phyloP scores from a whole-genome alignment of 2,329 filamentous ascomycete species.

The Colletotrichum magnum region DNA sequence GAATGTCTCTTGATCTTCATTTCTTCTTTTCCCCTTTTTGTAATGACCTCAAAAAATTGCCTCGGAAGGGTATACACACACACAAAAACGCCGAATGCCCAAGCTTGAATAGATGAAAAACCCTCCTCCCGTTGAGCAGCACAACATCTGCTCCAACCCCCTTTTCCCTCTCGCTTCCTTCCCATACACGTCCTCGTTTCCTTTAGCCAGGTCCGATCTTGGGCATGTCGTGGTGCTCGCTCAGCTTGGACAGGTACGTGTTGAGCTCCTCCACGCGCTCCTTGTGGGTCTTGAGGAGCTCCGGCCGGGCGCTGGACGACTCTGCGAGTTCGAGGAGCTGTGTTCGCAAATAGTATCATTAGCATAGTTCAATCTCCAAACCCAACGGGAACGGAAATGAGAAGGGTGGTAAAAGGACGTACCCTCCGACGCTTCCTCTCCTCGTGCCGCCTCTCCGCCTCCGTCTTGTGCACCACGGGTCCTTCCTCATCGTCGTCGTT shows the following conservation, averaged over 20 bases:
- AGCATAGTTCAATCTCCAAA: conserved; percentile 3
- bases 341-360: neutral
- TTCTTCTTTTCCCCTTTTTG: too few species aligned
- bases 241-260: conserved; percentile 89
- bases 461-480: conserved; percentile 76
- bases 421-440: conserved; percentile 86
- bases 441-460: conserved; percentile 85
- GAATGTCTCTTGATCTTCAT: too few species aligned
- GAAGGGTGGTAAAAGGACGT: conserved; percentile 51
- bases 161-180: neutral
- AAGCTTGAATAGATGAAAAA: too few species aligned
- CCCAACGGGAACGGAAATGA: neutral
- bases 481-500: conserved; percentile 52
- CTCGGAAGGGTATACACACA: too few species aligned
- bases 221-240: conserved; percentile 98
- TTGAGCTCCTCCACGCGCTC: conserved; percentile 97
- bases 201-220: conserved; percentile 72
- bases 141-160: too few species aligned
- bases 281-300: conserved; percentile 96
- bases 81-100: too few species aligned
- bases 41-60: too few species aligned
- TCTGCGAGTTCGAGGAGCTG: conserved; percentile 86
- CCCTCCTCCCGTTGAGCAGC: too few species aligned
- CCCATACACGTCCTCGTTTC: neutral
- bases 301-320: conserved; percentile 69